Evolutionary conservation across 148 eudicot genomes (phyloP), one percentile per base, ranked within the genome.

Genomic region (Persicaria maculosa): DNA sequence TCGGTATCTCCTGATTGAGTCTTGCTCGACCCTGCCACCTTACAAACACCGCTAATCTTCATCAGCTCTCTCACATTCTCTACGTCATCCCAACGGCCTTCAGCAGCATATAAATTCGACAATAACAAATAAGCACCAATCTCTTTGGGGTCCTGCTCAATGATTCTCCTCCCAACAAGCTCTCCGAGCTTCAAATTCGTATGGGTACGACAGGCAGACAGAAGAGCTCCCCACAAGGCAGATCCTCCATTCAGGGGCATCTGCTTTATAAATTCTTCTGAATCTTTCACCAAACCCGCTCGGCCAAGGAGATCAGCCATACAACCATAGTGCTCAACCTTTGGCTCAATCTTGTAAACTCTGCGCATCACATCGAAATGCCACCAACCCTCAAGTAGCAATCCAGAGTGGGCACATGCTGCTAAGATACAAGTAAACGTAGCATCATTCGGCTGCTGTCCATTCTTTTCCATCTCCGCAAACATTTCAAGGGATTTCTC

Each of bases 331-430:
- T 88, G 92, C 77, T 80, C 88, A 53, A 84, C 82, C 67, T 84
- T 86, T 0, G 90, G 90, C 53, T 85, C 82, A 67, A 83, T 81
- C 44, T 75, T 77, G 80, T 88, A 84, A 75, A 86, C 81, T 75
- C 79, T 75, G 12, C 44, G 74, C 92, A 88, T 88, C 47, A 83
- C 20, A 76, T 88, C 82, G 64, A 88, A 86, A 77, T 83, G 83
- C 88, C 88, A 86, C 89, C 90, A 85, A 52, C 90, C 92, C 75
- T 88, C 92, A 70, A 86, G 82, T 72, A 88, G 82, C 81, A 80
- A 71, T 46, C 90, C 83, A 43, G 86, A 62, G 72, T 81, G 92
- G 17, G 83, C 78, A 46, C 92, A 88, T 1, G 84, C 83, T 20
- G 88, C 83, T 76, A 88, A 80, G 71, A 83, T 72, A 78, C 88